Evolutionary conservation across 176 grass and related monocot species (phyloP).

Genomic region (Aegilops bicornis): DNA sequence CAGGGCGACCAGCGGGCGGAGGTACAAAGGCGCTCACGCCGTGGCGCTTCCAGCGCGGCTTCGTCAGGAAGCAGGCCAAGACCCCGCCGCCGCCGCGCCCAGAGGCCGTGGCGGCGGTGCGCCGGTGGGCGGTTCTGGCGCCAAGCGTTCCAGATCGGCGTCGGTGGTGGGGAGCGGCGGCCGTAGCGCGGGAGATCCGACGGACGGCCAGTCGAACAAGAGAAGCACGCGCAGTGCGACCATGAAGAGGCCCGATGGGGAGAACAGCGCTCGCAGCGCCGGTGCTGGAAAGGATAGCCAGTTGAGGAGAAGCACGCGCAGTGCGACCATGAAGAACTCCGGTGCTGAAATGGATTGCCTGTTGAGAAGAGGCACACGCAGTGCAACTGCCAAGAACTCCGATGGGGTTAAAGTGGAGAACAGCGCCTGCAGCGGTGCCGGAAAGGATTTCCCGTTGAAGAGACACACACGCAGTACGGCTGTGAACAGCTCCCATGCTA

Average conservation of each 20-base stretch:
- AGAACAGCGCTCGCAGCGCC: neutral
- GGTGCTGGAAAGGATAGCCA: neutral
- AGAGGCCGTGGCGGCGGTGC: neutral
- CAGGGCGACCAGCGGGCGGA: conserved; percentile 18
- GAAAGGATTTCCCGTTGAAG: neutral
- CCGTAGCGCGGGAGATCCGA: neutral
- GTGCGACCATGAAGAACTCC: neutral
- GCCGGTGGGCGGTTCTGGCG: neutral
- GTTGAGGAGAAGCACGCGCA: neutral
- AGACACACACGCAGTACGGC: neutral
- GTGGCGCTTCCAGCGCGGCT: conserved; percentile 48
- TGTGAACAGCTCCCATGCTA: conserved; percentile 5
- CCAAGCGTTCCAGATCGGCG: neutral
- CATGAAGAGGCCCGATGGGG: neutral
- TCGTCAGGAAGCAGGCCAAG: conserved; percentile 28
- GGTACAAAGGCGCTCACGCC: conserved; percentile 32
- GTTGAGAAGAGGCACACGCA: neutral
- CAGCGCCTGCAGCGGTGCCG: neutral
- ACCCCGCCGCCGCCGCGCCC: neutral
- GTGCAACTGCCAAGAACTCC: neutral
- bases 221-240: neutral
- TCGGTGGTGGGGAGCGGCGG: neutral
- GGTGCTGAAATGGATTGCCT: neutral
- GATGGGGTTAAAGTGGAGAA: neutral
- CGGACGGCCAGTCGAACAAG: neutral